Conservation (phyloP, 2,329 filamentous ascomycete genomes). For the Ambrosiella beaveri region DNA sequence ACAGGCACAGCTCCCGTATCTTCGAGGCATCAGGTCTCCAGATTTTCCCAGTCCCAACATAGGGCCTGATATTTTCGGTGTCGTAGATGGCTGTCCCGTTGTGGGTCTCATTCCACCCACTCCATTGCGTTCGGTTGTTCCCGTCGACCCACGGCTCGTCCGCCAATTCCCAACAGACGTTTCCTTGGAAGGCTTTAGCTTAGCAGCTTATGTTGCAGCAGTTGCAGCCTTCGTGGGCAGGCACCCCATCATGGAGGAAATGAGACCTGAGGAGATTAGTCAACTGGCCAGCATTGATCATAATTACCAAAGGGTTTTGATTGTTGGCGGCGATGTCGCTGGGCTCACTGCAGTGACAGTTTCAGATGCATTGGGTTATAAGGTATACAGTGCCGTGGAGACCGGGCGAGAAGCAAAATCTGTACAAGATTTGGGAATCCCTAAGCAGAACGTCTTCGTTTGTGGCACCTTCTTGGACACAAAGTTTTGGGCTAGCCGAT, state of each 20-base stretch:
- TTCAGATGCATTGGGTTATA: slow-evolving; percentile 21
- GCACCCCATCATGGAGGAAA: slow-evolving; percentile 2
- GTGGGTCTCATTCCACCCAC: slow-evolving; percentile 7
- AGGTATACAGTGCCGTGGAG: slow-evolving; percentile 26
- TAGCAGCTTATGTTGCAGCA: slow-evolving; percentile 8
- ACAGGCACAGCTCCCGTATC: not conserved
- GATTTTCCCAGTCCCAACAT: not conserved
- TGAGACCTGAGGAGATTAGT: not conserved
- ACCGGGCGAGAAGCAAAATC: slow-evolving; percentile 21
- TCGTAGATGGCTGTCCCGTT: not conserved
- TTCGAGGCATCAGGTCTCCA: not conserved
- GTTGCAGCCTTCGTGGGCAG: not conserved
- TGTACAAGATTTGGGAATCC: slow-evolving; percentile 22
- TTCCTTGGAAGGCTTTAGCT: slow-evolving; percentile 3
- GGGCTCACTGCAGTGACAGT: slow-evolving; percentile 29
- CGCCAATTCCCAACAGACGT: not conserved
- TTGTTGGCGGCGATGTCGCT: slow-evolving; percentile 16
- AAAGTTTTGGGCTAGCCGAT: slow-evolving; percentile 20
- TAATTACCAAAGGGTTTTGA: not conserved
- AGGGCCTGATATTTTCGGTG: slow-evolving; percentile 9
- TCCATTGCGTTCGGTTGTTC: not conserved
- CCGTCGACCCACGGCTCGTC: not conserved
- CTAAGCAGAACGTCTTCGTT: not conserved
- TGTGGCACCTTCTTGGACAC: slow-evolving; percentile 14
- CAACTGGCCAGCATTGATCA: not conserved